phyloP scores from a whole-genome alignment of 345 rosid genomes.

The Brassica cretica region DNA sequence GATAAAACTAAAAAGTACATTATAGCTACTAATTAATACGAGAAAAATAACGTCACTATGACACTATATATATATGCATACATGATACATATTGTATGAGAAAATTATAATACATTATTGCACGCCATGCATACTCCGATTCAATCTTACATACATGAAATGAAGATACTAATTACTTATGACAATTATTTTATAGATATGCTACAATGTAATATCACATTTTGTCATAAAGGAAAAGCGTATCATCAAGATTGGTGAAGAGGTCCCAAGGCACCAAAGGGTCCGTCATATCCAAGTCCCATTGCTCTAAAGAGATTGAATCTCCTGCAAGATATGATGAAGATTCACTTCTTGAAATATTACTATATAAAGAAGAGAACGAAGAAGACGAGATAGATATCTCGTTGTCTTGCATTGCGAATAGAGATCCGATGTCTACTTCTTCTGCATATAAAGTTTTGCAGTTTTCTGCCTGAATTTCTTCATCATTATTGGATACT shows the following conservation, averaged over 20 bases:
- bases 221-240: slow-evolving; percentile 40
- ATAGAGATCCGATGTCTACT: slow-evolving; percentile 41
- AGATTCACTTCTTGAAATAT: slow-evolving; percentile 31
- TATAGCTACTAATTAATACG: neutral
- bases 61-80: neutral
- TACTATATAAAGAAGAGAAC: slow-evolving; percentile 34
- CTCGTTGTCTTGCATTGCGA: slow-evolving; percentile 39
- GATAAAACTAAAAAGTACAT: neutral
- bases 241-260: slow-evolving; percentile 49
- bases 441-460: slow-evolving; percentile 43
- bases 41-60: neutral
- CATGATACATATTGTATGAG: slow-evolving; percentile 4
- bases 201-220: neutral
- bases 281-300: slow-evolving; percentile 54
- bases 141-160: slow-evolving; percentile 23
- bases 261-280: slow-evolving; percentile 66
- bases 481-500: slow-evolving; percentile 19
- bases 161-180: slow-evolving; percentile 1
- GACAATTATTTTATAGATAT: neutral
- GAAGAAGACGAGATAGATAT: slow-evolving; percentile 40
- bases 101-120: slow-evolving; percentile 5
- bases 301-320: slow-evolving; percentile 40
- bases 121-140: slow-evolving; percentile 21
- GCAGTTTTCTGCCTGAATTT: slow-evolving; percentile 38
- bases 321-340: slow-evolving; percentile 44